Percentiles rank a stretch among this genome's conserved stretches.
phyloP scores from a whole-genome alignment of 257 asterid genomes.

The Capsicum rhomboideum region DNA sequence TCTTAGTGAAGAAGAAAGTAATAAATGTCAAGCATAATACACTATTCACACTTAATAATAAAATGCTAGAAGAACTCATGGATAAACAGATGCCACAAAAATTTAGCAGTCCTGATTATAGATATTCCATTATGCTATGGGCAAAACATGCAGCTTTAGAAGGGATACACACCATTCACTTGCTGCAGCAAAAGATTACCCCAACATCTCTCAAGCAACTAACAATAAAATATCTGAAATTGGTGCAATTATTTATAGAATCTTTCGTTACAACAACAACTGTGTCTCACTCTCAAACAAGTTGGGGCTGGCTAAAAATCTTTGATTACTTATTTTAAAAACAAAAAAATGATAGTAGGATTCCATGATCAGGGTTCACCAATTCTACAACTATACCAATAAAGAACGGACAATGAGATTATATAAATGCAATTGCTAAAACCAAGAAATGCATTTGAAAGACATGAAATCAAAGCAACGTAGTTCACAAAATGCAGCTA shows the following conservation, averaged over 20 bases:
- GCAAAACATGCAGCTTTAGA: background rate
- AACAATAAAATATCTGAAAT: background rate
- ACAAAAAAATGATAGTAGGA: background rate
- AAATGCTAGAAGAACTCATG: background rate
- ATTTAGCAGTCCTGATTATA: background rate
- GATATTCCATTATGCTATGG: background rate
- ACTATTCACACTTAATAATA: background rate
- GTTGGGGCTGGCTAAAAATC: background rate
- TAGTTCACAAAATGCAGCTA: background rate
- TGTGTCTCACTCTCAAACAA: background rate
- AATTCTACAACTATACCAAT: background rate
- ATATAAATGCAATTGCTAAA: background rate
- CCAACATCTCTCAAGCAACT: background rate
- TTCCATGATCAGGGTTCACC: background rate
- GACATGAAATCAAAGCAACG: background rate
- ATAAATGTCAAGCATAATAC: background rate
- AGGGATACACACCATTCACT: background rate
- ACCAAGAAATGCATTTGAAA: background rate
- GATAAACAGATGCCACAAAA: background rate
- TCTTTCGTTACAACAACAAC: background rate
- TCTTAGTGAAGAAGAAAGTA: background rate
- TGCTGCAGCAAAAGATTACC: background rate
- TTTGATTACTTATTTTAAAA: background rate
- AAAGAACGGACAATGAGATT: background rate
- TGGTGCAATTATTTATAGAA: background rate